Evolutionary conservation across 192 early-diverging fungal species (phyloP).

Genomic region (Podila epigama): DNA sequence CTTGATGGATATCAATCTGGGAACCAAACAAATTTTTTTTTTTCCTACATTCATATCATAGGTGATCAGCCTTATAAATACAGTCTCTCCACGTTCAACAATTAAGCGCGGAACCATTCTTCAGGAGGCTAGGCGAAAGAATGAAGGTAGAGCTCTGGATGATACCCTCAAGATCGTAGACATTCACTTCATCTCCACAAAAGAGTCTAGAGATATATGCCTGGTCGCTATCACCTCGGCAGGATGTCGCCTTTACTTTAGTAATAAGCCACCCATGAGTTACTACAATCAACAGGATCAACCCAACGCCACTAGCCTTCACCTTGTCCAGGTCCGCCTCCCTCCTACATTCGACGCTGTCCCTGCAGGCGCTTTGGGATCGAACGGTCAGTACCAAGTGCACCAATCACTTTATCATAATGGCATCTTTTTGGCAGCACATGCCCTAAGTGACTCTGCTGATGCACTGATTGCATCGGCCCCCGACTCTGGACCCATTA

Average conservation of each 20-base stretch:
- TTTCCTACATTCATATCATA: neutral
- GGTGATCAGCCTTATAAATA: constrained; percentile 25
- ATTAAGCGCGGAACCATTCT: constrained; percentile 18
- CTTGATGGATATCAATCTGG: too few relatives aligned
- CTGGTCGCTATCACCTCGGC: constrained; percentile 83
- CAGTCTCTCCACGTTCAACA: constrained; percentile 5
- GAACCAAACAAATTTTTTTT: too few relatives aligned
- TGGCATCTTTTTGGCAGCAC: constrained; percentile 73
- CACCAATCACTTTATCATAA: constrained; percentile 73
- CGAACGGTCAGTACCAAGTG: constrained; percentile 48
- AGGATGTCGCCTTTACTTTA: constrained; percentile 81
- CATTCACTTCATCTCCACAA: constrained; percentile 69
- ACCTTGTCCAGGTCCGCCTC: constrained; percentile 73
- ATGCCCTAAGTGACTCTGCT: constrained; percentile 69
- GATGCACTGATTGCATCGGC: constrained; percentile 72
- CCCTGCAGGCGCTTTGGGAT: constrained; percentile 23
- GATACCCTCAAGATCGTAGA: constrained; percentile 70
- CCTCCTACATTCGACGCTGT: constrained; percentile 62
- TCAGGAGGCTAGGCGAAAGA: constrained; percentile 35
- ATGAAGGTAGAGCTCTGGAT: constrained; percentile 40
- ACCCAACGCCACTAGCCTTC: constrained; percentile 32
- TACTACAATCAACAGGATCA: constrained; percentile 33
- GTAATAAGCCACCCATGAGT: constrained; percentile 43
- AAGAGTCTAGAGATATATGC: constrained; percentile 72
- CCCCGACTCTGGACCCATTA: constrained; percentile 69